Evolutionary conservation across 164 flowering plant genomes (phyloP), one percentile per base, ranked within the genome.

Genomic region (Malania oleifera): DNA sequence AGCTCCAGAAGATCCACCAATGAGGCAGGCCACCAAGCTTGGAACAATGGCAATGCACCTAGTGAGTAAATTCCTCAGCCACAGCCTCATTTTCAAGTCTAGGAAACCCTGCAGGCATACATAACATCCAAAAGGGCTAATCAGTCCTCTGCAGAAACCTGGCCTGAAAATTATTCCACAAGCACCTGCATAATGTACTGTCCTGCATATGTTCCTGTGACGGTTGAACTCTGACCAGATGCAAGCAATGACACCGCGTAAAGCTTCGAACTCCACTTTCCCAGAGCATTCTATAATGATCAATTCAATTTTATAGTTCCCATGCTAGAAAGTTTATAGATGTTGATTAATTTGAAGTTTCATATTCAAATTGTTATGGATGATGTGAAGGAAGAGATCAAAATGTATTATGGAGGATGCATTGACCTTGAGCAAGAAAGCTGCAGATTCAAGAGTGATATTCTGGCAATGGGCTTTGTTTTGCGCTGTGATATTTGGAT

Each of bases 1-100:
- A 12, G 56, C 56, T 53, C 56, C 56, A 1, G 56, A 53, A 18
- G 41, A 53, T 53, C 56, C 56, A 53, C 41, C 41, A 2, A 53
- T 53, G 12, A 53, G 34, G 56, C 40, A 53, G 56, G 14, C 24
- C 12, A 53, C 14, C 11, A n/a, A n/a, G 56, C 56, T 53, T 31
- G 56, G 56, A 19, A 43, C 22, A 10, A 53, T 53, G 27, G 56
- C 56, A 2, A 53, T 34, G 25, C 40, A 31, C 41, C 41, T 17
- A 1, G 56, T 53, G 0, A 53, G 1, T 3, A 53, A 9, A 34
- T 53, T 53, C 20, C 56, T 53, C 17, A 53, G 1, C 56, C 56
- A 53, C 7, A 35, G 38, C 26, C 13, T 53, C 56, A 53, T 53
- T 53, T 19, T 53, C 23, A 53, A 18, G 20, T 53, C 56, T 18